These are phyloP conservation scores for Blastomyces parvus DNA, from an alignment of 2,329 filamentous ascomycete species.

Conservation along the genomic window DNA sequence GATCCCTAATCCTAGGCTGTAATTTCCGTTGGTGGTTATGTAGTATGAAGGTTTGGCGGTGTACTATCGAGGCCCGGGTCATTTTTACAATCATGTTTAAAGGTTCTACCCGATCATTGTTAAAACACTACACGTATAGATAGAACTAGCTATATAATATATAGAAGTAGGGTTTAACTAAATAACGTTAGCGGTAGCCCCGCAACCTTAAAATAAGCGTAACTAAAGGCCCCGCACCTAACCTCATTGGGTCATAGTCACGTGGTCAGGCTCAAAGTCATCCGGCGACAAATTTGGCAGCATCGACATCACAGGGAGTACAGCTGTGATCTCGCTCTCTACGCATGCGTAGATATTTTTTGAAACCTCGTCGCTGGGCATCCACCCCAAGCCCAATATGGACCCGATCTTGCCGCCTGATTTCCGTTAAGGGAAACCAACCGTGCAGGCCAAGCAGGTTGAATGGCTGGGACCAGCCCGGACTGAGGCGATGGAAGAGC, in stretches of 20 bases:
- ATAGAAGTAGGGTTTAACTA: too few species aligned
- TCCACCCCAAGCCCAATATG: slow-evolving; percentile 21
- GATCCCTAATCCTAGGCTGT: not conserved
- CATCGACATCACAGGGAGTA: not conserved
- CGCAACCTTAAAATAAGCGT: not conserved
- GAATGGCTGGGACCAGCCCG: not conserved
- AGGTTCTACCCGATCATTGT: not conserved
- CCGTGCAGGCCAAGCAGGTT: not conserved
- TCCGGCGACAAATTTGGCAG: not conserved
- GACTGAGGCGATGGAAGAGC: not conserved
- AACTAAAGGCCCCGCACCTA: not conserved
- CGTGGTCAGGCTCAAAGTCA: not conserved
- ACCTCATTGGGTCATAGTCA: not conserved
- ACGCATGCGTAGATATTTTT: slow-evolving; percentile 26
- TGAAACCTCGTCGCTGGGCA: slow-evolving; percentile 22
- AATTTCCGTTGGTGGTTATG: not conserved
- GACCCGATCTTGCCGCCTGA: slow-evolving; percentile 10
- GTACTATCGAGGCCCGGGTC: not conserved
- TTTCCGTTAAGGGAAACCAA: not conserved
- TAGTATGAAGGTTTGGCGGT: too few species aligned
- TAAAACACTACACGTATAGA: not conserved
- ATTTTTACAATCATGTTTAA: not conserved
- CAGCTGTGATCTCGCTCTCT: slow-evolving; percentile 5
- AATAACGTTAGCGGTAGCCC: not conserved
- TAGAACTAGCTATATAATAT: not conserved